Evolutionary conservation across 2,329 filamentous ascomycete species (phyloP), one percentile per base, ranked within the genome.

Genomic region (Metarhizium humberi): DNA sequence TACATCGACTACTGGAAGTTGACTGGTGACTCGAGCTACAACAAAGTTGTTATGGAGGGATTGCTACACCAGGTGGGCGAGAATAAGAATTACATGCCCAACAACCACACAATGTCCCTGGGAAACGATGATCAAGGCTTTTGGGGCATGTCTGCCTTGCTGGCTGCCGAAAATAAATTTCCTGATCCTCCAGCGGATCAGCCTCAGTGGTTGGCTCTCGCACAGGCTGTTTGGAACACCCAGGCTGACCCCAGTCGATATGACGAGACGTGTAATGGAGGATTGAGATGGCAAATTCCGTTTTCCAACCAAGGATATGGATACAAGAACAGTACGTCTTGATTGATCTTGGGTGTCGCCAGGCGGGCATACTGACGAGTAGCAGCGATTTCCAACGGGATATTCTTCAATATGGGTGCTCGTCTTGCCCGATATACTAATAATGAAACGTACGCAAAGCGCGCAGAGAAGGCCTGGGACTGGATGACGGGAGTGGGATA

Each of bases 201-300:
- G 58, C 76, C 82, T 0, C 74, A 82, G 60, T 87, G 84, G 79
- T 71, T 86, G 14, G 77, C 84, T 1, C 75, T 90, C 4, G 86
- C 83, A 0, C 82, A 88, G 66, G 85, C 82, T 47, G 85, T 88
- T 4, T 92, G 81, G 64, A 84, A 87, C 60, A 81, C 81, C 1
- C 76, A 79, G 56, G 82, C 79, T 0, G 62, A 70, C 49, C 71
- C 76, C 13, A 78, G 85, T 47, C 87, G 88, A 73, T 85, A 90
- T 64, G 79, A 77, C 6, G 67, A 75, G 0, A 76, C 75, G 2
- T 92, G 88, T 63, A 75, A 76, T 25, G 88, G 88, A 60, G 88
- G 88, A 10, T 65, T 92, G 61, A 77, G 87, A 62, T 90, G 87
- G 87, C 88, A 94, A 73, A 87, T 92, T 57, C 88, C 84, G 55